Evolutionary conservation across 495 filamentous ascomycete genomes (phyloP).

Genomic region (Pseudoneurospora amorphoporcata): DNA sequence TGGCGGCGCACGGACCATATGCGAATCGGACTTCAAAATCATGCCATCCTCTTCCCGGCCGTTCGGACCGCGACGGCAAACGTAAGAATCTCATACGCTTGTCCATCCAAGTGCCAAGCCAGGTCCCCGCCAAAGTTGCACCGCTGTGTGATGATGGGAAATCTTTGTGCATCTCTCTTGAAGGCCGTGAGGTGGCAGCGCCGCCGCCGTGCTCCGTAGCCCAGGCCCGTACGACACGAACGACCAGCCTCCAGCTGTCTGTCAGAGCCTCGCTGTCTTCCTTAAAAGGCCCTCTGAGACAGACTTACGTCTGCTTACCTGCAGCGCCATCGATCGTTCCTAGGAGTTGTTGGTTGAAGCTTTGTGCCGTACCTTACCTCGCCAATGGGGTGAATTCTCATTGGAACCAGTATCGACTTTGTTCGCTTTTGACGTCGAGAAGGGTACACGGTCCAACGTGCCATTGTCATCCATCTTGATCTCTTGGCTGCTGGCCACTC

Average conservation of each 20-base stretch:
- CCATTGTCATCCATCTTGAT: neutral
- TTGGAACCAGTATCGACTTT: neutral
- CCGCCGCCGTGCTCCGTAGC: neutral
- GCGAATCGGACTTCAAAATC: neutral
- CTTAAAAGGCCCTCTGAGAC: neutral
- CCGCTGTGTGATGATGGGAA: neutral
- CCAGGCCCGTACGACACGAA: neutral
- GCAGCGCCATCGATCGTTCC: neutral
- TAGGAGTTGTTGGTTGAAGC: neutral
- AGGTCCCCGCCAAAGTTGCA: neutral
- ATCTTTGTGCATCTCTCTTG: neutral
- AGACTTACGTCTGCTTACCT: neutral
- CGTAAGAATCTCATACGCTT: neutral
- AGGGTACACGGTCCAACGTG: neutral
- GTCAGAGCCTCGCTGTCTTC: neutral
- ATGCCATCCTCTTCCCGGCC: neutral
- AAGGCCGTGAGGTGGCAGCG: neutral
- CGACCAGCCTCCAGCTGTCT: neutral
- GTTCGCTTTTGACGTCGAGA: neutral
- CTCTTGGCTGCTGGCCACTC: neutral
- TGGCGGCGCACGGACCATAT: neutral
- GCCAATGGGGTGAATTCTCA: neutral
- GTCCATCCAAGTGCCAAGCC: neutral
- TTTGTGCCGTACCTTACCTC: neutral
- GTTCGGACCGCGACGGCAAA: neutral